Base-by-base conservation (phyloP, 768 basidiomycete genomes). In the Suillus bovinus region DNA sequence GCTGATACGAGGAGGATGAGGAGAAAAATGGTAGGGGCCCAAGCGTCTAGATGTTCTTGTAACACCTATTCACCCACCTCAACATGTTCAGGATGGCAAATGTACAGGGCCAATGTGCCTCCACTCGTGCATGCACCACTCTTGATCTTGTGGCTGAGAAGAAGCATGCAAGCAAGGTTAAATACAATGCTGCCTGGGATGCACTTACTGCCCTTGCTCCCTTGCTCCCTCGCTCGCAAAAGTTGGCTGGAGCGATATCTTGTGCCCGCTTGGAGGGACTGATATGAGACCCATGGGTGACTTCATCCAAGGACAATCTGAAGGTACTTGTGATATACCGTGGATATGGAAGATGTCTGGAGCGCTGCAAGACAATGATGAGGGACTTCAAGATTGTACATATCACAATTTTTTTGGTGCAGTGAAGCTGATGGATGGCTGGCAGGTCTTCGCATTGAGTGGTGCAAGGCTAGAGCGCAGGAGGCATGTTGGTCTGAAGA, bases 161-260 rank as follows among this genome's bases (percentile, higher is more conserved):
- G 44, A 65, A 67, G 41, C 41, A 9, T 42, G 41, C 41, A 1
- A 42, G 41, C 22, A 34, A 41, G 3, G 34, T 54, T 0, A 67
- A 64, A 29, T 69, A 61, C 42, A 58, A 61, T 27, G 38, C n/a
- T 5, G 68, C 64, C 3, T 54, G 62, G 36, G 27, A 31, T n/a
- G 64, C 68, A 9, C n/a, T 36, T 29, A 36, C 27, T 3, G 27
- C 27, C 16, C 36, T 65, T 0, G 16, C 36, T 20, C 14, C 16
- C 36, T 65, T 0, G 16, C 36, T 20, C 14, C 14, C 11, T 31
- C 9, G 5, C 27, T 60, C 0, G 47, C 2, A n/a, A 60, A 52
- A 34, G 20, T 60, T 7, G 47, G 47, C n/a, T 60, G 47, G 59
- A 49, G n/a, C 2, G 14, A 20, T 11, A 34, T 20, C 13, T 22